A percentile compares a stretch with the other conserved stretches of the same genome.
These are phyloP conservation scores for Galerina marginata DNA, from an alignment of 768 basidiomycete species.

Conservation along the genomic window DNA sequence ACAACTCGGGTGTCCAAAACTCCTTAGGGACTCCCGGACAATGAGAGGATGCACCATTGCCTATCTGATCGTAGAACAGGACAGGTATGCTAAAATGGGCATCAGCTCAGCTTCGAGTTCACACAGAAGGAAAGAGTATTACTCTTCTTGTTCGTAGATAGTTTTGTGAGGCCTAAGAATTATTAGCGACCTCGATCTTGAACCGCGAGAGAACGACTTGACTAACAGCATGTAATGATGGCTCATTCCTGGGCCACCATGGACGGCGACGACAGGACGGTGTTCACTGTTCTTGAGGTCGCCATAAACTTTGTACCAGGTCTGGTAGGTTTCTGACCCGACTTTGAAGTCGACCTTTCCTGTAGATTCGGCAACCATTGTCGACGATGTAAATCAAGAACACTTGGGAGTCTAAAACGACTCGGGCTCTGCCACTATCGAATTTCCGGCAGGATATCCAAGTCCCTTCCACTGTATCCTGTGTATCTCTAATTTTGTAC, in stretches of 20 bases:
- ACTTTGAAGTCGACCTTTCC: slow-evolving; percentile 23
- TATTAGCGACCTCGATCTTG: neutral
- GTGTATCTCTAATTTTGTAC: too few species aligned
- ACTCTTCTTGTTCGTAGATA: slow-evolving; percentile 20
- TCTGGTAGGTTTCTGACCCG: slow-evolving; percentile 31
- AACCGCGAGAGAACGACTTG: neutral
- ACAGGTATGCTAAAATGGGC: slow-evolving; percentile 50
- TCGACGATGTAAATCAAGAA: neutral
- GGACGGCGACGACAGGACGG: slow-evolving; percentile 53
- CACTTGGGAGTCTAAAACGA: neutral
- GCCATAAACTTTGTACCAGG: slow-evolving; percentile 58
- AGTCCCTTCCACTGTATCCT: neutral
- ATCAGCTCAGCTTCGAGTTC: slow-evolving; percentile 22
- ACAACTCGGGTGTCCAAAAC: slow-evolving; percentile 60
- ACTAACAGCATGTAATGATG: slow-evolving; percentile 47
- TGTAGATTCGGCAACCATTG: slow-evolving; percentile 7
- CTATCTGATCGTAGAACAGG: slow-evolving; percentile 62
- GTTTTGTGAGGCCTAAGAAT: slow-evolving; percentile 18
- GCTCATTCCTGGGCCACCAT: slow-evolving; percentile 57
- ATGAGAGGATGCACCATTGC: slow-evolving; percentile 56
- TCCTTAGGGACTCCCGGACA: slow-evolving; percentile 53
- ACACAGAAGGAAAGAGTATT: neutral
- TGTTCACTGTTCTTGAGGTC: slow-evolving; percentile 37
- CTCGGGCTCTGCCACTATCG: neutral
- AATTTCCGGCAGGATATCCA: neutral